Conservation (phyloP, 176 grass and related monocot species). For the bread wheat (Triticum aestivum) region DNA sequence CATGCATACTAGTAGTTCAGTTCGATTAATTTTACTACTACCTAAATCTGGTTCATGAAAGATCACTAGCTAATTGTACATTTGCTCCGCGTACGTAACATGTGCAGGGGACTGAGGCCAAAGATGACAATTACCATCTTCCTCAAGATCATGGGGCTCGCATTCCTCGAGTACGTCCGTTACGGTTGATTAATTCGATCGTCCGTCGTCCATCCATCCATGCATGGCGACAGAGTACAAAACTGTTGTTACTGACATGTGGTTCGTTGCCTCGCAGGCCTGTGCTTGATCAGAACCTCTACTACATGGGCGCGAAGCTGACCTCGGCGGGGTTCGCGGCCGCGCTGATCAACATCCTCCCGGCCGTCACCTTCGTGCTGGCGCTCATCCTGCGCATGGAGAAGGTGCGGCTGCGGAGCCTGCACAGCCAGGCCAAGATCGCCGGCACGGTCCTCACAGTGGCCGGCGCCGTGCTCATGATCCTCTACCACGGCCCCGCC, state of each 20-base stretch:
- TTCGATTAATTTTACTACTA: no score
- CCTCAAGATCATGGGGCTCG: constrained; percentile 71
- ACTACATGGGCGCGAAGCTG: constrained; percentile 62
- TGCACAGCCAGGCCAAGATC: constrained; percentile 92
- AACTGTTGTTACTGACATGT: no score
- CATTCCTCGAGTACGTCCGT: constrained; percentile 56
- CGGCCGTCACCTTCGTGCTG: constrained; percentile 74
- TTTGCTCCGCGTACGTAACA: background rate
- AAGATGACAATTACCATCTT: constrained; percentile 61
- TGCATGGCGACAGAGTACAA: background rate
- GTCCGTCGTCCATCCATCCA: background rate
- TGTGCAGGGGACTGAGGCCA: constrained; percentile 56
- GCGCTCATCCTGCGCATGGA: constrained; percentile 74
- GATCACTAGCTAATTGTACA: background rate
- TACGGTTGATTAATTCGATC: background rate
- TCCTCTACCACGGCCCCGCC: constrained; percentile 68
- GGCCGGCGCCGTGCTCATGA: constrained; percentile 86
- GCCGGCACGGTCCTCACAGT: constrained; percentile 58
- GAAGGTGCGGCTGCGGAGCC: constrained; percentile 55
- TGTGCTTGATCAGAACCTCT: constrained; percentile 90
- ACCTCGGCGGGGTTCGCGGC: constrained; percentile 73
- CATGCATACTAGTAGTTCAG: no score
- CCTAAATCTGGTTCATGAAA: background rate
- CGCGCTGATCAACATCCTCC: constrained; percentile 79
- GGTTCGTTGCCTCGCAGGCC: constrained; percentile 32